Evolutionary conservation across 345 rosid species (phyloP), one percentile per base, ranked within the genome.

Genomic region (Ricinus communis): DNA sequence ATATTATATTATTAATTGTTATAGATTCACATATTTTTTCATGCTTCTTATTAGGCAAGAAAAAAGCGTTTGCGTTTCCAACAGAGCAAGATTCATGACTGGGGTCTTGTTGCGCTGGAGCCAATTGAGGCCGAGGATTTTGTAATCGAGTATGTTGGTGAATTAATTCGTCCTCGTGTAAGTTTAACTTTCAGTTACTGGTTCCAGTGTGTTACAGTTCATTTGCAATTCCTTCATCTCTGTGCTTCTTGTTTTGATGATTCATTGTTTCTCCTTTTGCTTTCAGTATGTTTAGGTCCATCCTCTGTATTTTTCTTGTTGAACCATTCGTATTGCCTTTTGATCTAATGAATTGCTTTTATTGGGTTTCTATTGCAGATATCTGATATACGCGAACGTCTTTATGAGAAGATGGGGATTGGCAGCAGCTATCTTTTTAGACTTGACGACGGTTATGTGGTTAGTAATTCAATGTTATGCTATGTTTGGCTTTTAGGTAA

Each of bases 351-450:
- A 6, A 41, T 60, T 54, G 53, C 52, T 43, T 63, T 54, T 41
- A 72, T 74, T 59, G 25, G 31, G 68, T 82, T 53, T 40, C 59
- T 51, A 73, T 33, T 54, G 46, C 91, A 96, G 99, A 87, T 96
- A 84, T 96, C 99, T 76, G 98, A 96, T 79, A 93, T 96, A 74
- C 98, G 99, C 11, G 97, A 96, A 71, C 77, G 68, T 47, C 86
- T 84, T 47, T 96, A 96, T n/a, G 99, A 96, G 86, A 96, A 88
- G 88, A 96, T 87, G 91, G 99, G 98, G 79, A 96, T 96, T 74
- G 99, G 98, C 63, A 93, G 99, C 89, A 96, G 99, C 77, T 96
- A 96, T 79, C 99, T 96, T 18, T 96, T 96, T 74, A 88, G 91
- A 77, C 99, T 96, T 74, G 99, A 96, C 65, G 99, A 96, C 76